Evolutionary conservation across 805 yeast genomes (phyloP).

Genomic region (Yamadazyma akitaensis): DNA sequence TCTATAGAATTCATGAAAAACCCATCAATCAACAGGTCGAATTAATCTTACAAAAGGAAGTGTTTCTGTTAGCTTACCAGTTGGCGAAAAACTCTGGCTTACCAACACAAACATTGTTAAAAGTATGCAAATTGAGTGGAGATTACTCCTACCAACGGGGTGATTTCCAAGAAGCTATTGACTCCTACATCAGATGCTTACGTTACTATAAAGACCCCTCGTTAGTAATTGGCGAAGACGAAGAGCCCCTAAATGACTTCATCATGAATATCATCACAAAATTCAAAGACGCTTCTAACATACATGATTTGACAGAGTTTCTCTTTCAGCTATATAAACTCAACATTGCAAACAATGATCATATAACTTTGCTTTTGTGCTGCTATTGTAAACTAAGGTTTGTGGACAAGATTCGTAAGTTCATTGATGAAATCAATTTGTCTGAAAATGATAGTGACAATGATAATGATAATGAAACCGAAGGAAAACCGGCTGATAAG

Average conservation of each 20-base stretch:
- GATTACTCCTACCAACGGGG: slow-evolving; percentile 67
- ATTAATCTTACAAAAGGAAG: slow-evolving; percentile 62
- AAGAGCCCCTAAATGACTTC: slow-evolving; percentile 32
- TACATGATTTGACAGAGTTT: slow-evolving; percentile 59
- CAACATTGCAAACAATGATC: slow-evolving; percentile 67
- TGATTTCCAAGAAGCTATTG: slow-evolving; percentile 65
- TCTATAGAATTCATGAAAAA: slow-evolving; percentile 67
- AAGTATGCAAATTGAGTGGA: slow-evolving; percentile 52
- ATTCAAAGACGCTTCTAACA: slow-evolving; percentile 74
- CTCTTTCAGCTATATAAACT: slow-evolving; percentile 56
- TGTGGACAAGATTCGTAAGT: slow-evolving; percentile 52
- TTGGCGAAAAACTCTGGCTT: slow-evolving; percentile 48
- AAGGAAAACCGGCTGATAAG: neutral
- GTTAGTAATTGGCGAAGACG: slow-evolving; percentile 12
- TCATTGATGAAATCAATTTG: slow-evolving; percentile 44
- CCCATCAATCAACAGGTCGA: slow-evolving; percentile 64
- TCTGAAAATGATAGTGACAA: slow-evolving; percentile 9
- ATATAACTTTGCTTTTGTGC: slow-evolving; percentile 73
- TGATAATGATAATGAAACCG: too few species aligned
- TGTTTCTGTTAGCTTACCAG: slow-evolving; percentile 69
- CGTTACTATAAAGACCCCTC: slow-evolving; percentile 17
- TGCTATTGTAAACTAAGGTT: slow-evolving; percentile 75
- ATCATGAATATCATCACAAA: slow-evolving; percentile 75
- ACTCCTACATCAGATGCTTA: slow-evolving; percentile 59
- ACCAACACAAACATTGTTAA: slow-evolving; percentile 25